Evolutionary conservation across 352 stramenopile species (phyloP).

Genomic region (Phytophthora kernoviae): DNA sequence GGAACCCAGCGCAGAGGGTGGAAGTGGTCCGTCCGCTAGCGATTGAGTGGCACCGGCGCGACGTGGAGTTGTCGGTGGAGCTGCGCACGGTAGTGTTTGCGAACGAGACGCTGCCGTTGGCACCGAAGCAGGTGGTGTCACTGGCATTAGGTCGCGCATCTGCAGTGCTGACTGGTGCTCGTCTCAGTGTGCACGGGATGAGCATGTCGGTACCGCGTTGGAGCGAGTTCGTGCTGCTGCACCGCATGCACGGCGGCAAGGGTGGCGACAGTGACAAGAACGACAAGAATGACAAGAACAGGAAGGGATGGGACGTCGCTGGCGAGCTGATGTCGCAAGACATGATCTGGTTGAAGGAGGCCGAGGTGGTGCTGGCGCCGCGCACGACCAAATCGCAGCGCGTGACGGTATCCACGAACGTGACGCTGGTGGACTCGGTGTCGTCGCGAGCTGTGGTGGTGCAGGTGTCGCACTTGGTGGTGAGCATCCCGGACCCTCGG

Average conservation of each 20-base stretch:
- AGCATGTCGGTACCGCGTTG: not conserved
- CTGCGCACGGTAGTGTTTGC: not conserved
- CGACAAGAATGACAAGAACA: no score
- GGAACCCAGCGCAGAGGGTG: not conserved
- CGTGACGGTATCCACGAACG: constrained; percentile 1
- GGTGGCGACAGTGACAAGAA: no score
- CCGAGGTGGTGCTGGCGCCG: constrained; percentile 2
- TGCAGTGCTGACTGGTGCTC: not conserved
- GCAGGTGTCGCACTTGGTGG: not conserved
- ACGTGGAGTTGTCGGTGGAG: not conserved
- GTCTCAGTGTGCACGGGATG: not conserved
- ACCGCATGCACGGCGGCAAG: not conserved
- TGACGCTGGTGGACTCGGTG: constrained; percentile 2
- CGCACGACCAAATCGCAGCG: not conserved
- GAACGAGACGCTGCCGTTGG: constrained; percentile 4
- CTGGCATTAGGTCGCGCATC: constrained; percentile 1
- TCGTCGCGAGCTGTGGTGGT: not conserved
- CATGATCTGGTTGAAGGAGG: constrained; percentile 2
- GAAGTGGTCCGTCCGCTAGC: not conserved
- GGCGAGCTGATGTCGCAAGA: not conserved
- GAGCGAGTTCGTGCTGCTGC: constrained; percentile 2
- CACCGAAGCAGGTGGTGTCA: not conserved
- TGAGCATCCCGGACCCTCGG: not conserved
- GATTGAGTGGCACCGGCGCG: not conserved
- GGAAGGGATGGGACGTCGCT: not conserved